A percentile compares a stretch with the other conserved stretches of the same genome.
Evolutionary conservation across 768 basidiomycete species (phyloP).

Genomic region (Kockovaella imperatae): DNA sequence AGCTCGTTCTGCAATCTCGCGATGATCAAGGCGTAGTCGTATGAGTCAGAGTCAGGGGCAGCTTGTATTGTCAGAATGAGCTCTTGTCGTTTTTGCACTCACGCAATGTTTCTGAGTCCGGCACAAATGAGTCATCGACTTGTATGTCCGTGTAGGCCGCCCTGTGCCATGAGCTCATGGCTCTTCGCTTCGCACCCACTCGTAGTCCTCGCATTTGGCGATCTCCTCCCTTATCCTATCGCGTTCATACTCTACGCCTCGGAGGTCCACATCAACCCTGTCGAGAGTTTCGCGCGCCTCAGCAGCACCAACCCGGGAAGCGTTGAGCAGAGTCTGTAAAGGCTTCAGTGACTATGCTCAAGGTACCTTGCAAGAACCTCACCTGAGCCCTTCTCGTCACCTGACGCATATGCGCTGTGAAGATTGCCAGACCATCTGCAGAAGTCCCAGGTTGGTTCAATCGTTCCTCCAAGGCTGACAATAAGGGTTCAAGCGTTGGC

Average conservation of each 20-base stretch:
- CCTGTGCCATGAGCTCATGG: constrained; percentile 8
- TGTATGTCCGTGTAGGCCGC: constrained; percentile 21
- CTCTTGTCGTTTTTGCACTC: constrained; percentile 3
- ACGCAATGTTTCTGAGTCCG: constrained; percentile 25
- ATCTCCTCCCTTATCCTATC: constrained; percentile 34
- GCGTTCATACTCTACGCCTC: constrained; percentile 28
- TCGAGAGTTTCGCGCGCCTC: constrained; percentile 25
- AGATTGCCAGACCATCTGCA: constrained; percentile 6
- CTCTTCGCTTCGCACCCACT: constrained; percentile 11
- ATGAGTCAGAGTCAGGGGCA: constrained; percentile 14
- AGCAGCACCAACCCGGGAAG: constrained; percentile 17
- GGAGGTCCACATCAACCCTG: constrained; percentile 19
- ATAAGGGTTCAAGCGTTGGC: constrained; percentile 13
- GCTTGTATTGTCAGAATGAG: constrained; percentile 8
- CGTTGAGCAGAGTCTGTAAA: constrained; percentile 32
- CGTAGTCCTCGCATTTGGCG: constrained; percentile 30
- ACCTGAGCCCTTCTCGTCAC: constrained; percentile 23
- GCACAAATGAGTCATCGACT: constrained; percentile 3
- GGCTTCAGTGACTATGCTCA: too few relatives aligned
- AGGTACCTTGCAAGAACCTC: too few relatives aligned
- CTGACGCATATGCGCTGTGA: constrained; percentile 24
- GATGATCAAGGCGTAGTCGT: constrained; percentile 29
- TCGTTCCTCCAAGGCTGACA: constrained; percentile 8
- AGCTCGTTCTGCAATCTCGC: constrained; percentile 27
- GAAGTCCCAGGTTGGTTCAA: constrained; percentile 1